A percentile compares a stretch with the other conserved stretches of the same genome.
phyloP scores from a whole-genome alignment of 192 early-diverging fungal genomes.

The Fimicolochytrium jonesii region DNA sequence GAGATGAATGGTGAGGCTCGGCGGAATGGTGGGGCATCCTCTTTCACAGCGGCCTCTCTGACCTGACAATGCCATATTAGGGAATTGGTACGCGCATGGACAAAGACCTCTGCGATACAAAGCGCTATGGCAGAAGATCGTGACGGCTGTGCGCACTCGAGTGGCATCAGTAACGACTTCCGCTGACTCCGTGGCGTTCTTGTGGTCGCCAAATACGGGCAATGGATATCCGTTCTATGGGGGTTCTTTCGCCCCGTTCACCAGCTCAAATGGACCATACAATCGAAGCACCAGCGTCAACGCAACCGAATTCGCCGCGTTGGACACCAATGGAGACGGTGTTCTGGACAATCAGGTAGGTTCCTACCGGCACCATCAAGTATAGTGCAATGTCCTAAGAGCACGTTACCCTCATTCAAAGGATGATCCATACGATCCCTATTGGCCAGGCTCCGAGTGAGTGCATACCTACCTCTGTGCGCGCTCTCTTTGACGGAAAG shows the following conservation, averaged over 20 bases:
- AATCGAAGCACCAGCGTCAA: not conserved
- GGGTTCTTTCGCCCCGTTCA: not conserved
- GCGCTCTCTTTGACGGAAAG: too few relatives aligned
- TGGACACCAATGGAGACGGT: constrained; percentile 39
- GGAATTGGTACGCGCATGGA: constrained; percentile 22
- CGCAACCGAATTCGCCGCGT: constrained; percentile 9
- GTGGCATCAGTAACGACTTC: not conserved
- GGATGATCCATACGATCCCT: constrained; percentile 39
- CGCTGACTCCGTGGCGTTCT: constrained; percentile 14
- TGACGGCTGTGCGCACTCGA: constrained; percentile 5
- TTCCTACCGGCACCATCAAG: too few relatives aligned
- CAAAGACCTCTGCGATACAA: constrained; percentile 25
- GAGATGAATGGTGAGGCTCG: constrained; percentile 38
- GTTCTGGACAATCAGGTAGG: constrained; percentile 15
- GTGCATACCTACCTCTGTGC: too few relatives aligned
- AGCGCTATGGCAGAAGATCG: constrained; percentile 16
- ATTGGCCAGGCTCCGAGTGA: constrained; percentile 28
- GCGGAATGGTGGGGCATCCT: too few relatives aligned
- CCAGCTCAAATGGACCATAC: not conserved
- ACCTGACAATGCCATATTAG: too few relatives aligned
- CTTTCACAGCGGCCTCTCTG: too few relatives aligned
- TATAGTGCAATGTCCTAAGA: too few relatives aligned
- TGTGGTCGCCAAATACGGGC: constrained; percentile 17
- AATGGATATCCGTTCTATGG: constrained; percentile 21
- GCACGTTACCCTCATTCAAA: too few relatives aligned